Evolutionary conservation across 345 rosid genomes (phyloP), one percentile per base, ranked within the genome.

Genomic region (Camelina sativa): DNA sequence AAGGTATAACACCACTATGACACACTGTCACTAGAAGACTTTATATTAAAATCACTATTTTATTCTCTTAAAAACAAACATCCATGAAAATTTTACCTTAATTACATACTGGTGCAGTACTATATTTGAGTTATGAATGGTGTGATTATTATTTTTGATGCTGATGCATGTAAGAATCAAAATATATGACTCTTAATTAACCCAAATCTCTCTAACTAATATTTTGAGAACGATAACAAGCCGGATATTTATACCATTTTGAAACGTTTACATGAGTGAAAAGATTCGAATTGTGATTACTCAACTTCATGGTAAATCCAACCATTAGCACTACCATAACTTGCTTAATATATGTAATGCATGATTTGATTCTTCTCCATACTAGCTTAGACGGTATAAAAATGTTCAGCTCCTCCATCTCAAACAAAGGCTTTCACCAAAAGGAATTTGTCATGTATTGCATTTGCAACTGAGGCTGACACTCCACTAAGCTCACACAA

Each of bases 401-500:
- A 6, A 44, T 59, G 34, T 69, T 23, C 58, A 69, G 40, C 43
- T 35, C 60, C 55, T 76, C 50, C 37, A 52, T 62, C 50, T 62
- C 65, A 69, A 12, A 62, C 44, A 47, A 16, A 47, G 38, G 61
- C 62, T 57, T 71, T 77, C 76, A 77, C 80, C 80, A 77, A 20
- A 71, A 77, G 5, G 76, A 48, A 10, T 38, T 65, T 0, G 71
- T 57, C 43, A 71, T 57, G 62, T 71, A 71, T 56, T 64, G 71
- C 76, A 76, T 56, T 55, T 76, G 76, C 59, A 58, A 47, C n/a
- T 53, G 70, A 52, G 71, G 46, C 52, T 76, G 79, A 68, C 34
- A 64, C 37, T 47, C 75, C 63, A 58, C 63, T 51, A 65, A 66
- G 64, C 50, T 72, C 58, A 52, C 50, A 59, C 53, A 72, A 71